Evolutionary conservation across 371 early-diverging fungal species (phyloP), one percentile per base, ranked within the genome.

Genomic region (Umbelopsis sp.): DNA sequence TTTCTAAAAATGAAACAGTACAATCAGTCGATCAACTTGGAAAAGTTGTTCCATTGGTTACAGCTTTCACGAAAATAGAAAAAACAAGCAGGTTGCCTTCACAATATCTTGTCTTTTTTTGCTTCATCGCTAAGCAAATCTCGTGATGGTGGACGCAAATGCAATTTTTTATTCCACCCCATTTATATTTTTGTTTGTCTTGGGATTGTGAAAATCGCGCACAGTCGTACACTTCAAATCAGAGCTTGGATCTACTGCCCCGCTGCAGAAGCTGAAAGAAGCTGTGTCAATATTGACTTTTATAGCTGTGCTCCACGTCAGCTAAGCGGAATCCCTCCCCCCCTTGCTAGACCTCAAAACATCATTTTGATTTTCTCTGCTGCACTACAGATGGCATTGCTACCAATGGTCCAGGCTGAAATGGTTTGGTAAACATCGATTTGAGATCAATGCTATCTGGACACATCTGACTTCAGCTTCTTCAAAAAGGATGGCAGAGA

Each of bases 231-330:
- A 41, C 7, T 41, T 29, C 41, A 41, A 10, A 12, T 41, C 41
- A 41, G 41, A 41, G 41, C 41, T 10, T 12, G 7, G 41, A 29
- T 41, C 41, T 41, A 41, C 41, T 41, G 41, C 41, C 41, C 41
- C 12, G 41, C 41, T 41, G 41, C 41, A 41, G 41, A 41, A 41
- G 41, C 12, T 10, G 1, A 41, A 7, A 41, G 41, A 20, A 11
- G 11, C 57, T 4, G 35, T 57, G 35, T n/a, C 57, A 57, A 57
- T 57, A 57, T 57, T 57, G 57, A 57, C 57, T 32, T 57, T 37
- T 57, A 35, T 35, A 32, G 57, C 2, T 41, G 41, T 7, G 1
- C 12, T 41, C 1, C 41, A 41, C 41, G 41, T 41, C 41, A 41
- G 12, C 41, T 7, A 41, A 41, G 29, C 29, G 29, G 29, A 29